Conservation (phyloP, 129 eudicot genomes). For the Chrysanthemum seticuspe region DNA sequence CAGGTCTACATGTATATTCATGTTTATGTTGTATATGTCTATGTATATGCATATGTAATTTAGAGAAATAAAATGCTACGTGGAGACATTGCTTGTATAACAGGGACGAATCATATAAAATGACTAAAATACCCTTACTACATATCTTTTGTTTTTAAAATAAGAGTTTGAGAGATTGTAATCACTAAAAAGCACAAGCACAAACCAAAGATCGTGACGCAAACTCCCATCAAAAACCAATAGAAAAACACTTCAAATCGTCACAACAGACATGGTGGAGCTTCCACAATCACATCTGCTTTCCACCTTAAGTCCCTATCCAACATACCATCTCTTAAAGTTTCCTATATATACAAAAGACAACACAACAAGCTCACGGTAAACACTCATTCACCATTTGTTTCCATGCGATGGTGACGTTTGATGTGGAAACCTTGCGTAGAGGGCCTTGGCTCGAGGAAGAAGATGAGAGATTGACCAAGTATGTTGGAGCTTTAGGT, state of each 20-base stretch:
- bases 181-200: slow-evolving; percentile 32
- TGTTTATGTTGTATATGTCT: background rate
- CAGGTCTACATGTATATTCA: background rate
- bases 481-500: slow-evolving; percentile 53
- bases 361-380: slow-evolving; percentile 13
- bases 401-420: slow-evolving; percentile 21
- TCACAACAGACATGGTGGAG: slow-evolving; percentile 45
- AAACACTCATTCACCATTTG: slow-evolving; percentile 5
- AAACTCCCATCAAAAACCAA: slow-evolving; percentile 44
- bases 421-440: slow-evolving; percentile 41
- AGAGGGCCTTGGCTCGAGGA: slow-evolving; percentile 85
- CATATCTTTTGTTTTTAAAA: slow-evolving; percentile 10
- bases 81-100: slow-evolving; percentile 1
- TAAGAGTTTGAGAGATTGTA: slow-evolving; percentile 11
- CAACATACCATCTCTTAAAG: slow-evolving; percentile 24
- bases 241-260: slow-evolving; percentile 21
- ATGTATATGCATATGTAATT: background rate
- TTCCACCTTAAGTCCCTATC: slow-evolving; percentile 47
- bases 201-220: slow-evolving; percentile 42
- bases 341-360: slow-evolving; percentile 32
- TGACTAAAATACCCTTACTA: background rate
- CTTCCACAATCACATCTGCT: slow-evolving; percentile 52
- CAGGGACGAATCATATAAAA: background rate
- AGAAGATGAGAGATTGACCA: slow-evolving; percentile 56
- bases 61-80: slow-evolving; percentile 12